Percentiles rank a stretch among this genome's conserved stretches.
Conservation (phyloP, 2,329 filamentous ascomycete species). For the Parafenestella ontariensis region DNA sequence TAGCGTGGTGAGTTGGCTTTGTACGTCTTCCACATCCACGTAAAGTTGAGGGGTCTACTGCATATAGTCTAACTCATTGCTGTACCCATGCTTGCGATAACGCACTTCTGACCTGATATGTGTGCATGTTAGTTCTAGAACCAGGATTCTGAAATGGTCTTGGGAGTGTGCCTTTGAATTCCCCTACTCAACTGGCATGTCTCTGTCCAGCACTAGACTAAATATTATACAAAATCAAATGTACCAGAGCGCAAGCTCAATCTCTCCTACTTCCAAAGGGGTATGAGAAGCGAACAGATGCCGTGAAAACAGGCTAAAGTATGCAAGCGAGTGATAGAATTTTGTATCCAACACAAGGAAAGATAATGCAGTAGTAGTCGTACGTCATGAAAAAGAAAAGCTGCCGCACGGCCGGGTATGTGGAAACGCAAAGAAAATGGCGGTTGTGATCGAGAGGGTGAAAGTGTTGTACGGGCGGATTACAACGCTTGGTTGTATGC, state of each 20-base stretch:
- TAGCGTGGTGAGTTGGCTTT: too few species aligned
- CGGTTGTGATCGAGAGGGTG: background rate
- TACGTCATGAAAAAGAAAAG: slow-evolving; percentile 6
- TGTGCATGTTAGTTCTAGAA: too few species aligned
- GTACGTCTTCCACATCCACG: too few species aligned
- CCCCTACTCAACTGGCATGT: background rate
- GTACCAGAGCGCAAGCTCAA: background rate
- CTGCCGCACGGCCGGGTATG: background rate
- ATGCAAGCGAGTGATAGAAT: background rate
- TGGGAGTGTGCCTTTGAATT: too few species aligned
- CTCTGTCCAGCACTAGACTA: slow-evolving; percentile 2
- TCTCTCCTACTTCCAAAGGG: slow-evolving; percentile 1
- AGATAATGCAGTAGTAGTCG: background rate
- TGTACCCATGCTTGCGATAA: too few species aligned
- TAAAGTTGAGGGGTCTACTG: too few species aligned
- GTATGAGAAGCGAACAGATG: slow-evolving; percentile 14
- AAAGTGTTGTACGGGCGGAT: background rate
- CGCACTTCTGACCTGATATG: too few species aligned
- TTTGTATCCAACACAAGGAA: slow-evolving; percentile 1
- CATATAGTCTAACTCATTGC: too few species aligned
- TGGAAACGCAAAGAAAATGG: slow-evolving; percentile 5
- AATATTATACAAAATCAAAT: slow-evolving; percentile 4
- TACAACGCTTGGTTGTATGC: slow-evolving; percentile 38
- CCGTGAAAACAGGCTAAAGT: background rate
- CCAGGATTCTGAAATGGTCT: too few species aligned